These are phyloP conservation scores for Parsonsia alboflavescens DNA, from an alignment of 257 asterid species.

Conservation along the genomic window DNA sequence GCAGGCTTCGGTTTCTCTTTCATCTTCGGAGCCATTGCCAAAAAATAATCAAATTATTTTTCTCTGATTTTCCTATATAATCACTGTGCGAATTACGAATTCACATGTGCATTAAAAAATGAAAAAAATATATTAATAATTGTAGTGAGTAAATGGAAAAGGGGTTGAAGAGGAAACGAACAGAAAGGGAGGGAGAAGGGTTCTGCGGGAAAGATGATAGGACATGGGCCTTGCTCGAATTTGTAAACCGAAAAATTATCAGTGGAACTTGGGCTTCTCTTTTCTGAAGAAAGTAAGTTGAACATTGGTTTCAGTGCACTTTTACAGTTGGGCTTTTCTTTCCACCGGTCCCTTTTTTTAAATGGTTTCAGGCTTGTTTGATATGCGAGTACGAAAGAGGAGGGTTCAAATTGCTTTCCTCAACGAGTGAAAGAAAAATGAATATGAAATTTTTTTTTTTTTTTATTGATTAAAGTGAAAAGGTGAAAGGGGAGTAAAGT, in stretches of 20 bases:
- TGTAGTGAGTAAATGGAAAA: not conserved
- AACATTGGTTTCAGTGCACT: no score
- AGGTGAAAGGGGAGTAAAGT: no score
- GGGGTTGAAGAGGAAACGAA: not conserved
- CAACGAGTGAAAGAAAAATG: no score
- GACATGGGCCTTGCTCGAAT: not conserved
- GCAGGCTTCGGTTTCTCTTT: slow-evolving; percentile 37
- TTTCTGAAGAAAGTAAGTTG: no score
- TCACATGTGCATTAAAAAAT: not conserved
- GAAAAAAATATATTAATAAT: no score
- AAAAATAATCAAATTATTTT: not conserved
- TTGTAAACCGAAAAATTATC: not conserved
- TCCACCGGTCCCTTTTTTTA: no score
- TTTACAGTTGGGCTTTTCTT: no score
- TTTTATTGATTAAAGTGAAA: no score
- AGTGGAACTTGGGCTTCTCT: not conserved
- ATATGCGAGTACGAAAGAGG: no score
- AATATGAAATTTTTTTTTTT: no score
- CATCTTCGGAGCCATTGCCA: slow-evolving; percentile 74
- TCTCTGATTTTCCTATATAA: not conserved
- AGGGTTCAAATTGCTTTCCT: no score
- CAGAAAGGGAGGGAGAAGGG: not conserved
- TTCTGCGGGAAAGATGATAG: not conserved
- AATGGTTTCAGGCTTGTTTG: no score
- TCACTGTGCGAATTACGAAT: not conserved